These are phyloP conservation scores for Exophiala phaeomuriformis DNA, from an alignment of 2,329 filamentous ascomycete species.

Conservation along the genomic window DNA sequence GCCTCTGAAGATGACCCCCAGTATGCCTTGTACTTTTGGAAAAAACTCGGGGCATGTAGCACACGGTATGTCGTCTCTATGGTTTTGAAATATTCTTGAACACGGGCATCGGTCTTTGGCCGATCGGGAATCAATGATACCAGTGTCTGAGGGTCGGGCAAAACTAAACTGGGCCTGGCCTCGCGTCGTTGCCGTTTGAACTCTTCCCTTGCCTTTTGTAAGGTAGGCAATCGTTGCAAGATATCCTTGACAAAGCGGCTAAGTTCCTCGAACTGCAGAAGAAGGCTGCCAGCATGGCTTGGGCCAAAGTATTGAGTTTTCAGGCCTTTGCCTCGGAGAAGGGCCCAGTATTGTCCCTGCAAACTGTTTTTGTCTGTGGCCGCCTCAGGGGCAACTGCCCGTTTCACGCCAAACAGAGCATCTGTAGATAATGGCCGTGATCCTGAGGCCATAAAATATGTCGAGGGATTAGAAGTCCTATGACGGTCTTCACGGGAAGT, in stretches of 20 bases:
- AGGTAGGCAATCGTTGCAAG: conserved; percentile 16
- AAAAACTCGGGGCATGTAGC: conserved; percentile 52
- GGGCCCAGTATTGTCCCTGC: conserved; percentile 21
- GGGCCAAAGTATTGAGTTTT: conserved; percentile 28
- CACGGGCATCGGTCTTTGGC: conserved; percentile 16
- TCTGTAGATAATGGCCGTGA: conserved; percentile 14
- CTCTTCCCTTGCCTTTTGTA: conserved; percentile 17
- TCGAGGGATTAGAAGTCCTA: conserved; percentile 19
- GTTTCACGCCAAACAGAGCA: conserved; percentile 8
- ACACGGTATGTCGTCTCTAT: conserved; percentile 53
- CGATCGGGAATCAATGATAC: conserved; percentile 22
- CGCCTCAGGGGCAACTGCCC: conserved; percentile 5
- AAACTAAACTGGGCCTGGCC: conserved; percentile 2
- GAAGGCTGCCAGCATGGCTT: conserved; percentile 22
- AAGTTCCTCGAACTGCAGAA: conserved; percentile 27
- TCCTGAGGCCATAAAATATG: conserved; percentile 13
- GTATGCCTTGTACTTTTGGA: conserved; percentile 48
- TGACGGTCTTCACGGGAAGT: conserved; percentile 17
- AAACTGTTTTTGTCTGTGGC: conserved; percentile 7
- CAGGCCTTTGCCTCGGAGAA: conserved; percentile 25
- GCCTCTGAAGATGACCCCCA: conserved; percentile 36
- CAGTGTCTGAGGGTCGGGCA: conserved; percentile 19
- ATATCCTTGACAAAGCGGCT: conserved; percentile 25
- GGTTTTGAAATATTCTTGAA: conserved; percentile 39
- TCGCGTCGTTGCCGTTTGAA: conserved; percentile 19